Conservation (phyloP, 371 early-diverging fungal species). For the Apophysomyces sp. region DNA sequence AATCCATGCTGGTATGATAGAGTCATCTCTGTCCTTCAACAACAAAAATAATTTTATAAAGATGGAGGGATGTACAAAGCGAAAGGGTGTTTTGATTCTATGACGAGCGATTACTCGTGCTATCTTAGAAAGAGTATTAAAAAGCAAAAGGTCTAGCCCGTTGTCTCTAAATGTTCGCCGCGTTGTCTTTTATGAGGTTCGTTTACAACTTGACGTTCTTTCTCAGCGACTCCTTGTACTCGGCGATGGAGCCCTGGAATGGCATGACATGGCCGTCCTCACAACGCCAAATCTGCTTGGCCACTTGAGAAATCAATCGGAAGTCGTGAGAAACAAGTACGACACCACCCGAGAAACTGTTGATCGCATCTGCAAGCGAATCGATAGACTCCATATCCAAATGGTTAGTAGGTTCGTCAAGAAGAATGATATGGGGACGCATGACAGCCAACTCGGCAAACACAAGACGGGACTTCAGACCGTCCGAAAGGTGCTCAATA, state of each 20-base stretch:
- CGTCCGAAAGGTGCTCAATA: conserved; percentile 61
- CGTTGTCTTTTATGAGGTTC: neutral
- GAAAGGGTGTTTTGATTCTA: neutral
- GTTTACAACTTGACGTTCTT: conserved; percentile 73
- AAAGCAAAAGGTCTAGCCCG: conserved; percentile 1
- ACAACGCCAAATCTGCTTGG: conserved; percentile 96
- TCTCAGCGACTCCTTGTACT: conserved; percentile 86
- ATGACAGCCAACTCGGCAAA: conserved; percentile 66
- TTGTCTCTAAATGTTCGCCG: neutral
- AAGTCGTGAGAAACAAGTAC: conserved; percentile 76
- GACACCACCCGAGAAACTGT: conserved; percentile 62
- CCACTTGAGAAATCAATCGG: conserved; percentile 91
- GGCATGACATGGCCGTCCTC: conserved; percentile 77
- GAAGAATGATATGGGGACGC: conserved; percentile 73
- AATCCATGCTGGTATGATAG: neutral
- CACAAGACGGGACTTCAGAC: conserved; percentile 59
- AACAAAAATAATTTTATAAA: neutral
- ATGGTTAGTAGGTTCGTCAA: conserved; percentile 89
- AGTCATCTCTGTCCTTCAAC: neutral
- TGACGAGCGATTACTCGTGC: neutral
- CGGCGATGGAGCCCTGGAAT: conserved; percentile 81
- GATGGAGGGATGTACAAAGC: neutral
- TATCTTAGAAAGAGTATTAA: neutral
- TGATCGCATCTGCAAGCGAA: conserved; percentile 59
- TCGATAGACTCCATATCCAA: conserved; percentile 77